A percentile compares a stretch with the other conserved stretches of the same genome.
Evolutionary conservation across 2,329 filamentous ascomycete genomes (phyloP).

Genomic region (Aschersonia sp.): DNA sequence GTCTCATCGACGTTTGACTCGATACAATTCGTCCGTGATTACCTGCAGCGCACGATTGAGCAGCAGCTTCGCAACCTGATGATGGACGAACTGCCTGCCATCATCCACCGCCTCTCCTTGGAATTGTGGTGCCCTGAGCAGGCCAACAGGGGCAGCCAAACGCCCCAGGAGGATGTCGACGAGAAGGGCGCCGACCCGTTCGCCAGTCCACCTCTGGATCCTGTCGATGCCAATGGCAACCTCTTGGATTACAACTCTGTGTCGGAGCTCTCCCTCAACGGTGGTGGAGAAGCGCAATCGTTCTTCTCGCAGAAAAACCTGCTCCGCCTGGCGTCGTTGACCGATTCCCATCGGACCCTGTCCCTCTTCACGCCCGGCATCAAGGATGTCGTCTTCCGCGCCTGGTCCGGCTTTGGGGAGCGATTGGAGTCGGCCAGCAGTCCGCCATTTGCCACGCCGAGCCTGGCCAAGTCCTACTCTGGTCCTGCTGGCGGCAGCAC

Average conservation of each 20-base stretch:
- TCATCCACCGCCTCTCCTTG: slow-evolving; percentile 84
- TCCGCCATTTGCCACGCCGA: slow-evolving; percentile 31
- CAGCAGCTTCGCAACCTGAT: slow-evolving; percentile 81
- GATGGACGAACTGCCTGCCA: slow-evolving; percentile 95
- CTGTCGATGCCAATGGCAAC: slow-evolving; percentile 68
- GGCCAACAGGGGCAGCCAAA: slow-evolving; percentile 29
- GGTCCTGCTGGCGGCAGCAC: slow-evolving; percentile 41
- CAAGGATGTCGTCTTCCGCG: slow-evolving; percentile 76
- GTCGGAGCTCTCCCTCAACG: slow-evolving; percentile 64
- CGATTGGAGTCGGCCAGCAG: slow-evolving; percentile 41
- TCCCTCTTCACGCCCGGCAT: slow-evolving; percentile 90
- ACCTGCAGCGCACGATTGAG: slow-evolving; percentile 91
- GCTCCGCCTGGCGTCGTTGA: slow-evolving; percentile 65
- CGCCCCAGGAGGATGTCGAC: slow-evolving; percentile 32
- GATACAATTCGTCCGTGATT: slow-evolving; percentile 95
- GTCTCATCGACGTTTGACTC: slow-evolving; percentile 98
- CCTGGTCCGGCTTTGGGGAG: slow-evolving; percentile 73
- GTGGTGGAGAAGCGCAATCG: slow-evolving; percentile 67
- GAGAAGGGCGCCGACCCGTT: slow-evolving; percentile 64
- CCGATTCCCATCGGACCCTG: slow-evolving; percentile 77
- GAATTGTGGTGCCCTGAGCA: slow-evolving; percentile 85
- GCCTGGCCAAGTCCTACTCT: slow-evolving; percentile 48
- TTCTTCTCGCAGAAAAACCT: slow-evolving; percentile 94
- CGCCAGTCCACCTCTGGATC: slow-evolving; percentile 64
- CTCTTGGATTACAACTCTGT: slow-evolving; percentile 61